A percentile compares a stretch with the other conserved stretches of the same genome.
Evolutionary conservation across 2,329 filamentous ascomycete species (phyloP).

Genomic region (Chalaropsis thielavioides): DNA sequence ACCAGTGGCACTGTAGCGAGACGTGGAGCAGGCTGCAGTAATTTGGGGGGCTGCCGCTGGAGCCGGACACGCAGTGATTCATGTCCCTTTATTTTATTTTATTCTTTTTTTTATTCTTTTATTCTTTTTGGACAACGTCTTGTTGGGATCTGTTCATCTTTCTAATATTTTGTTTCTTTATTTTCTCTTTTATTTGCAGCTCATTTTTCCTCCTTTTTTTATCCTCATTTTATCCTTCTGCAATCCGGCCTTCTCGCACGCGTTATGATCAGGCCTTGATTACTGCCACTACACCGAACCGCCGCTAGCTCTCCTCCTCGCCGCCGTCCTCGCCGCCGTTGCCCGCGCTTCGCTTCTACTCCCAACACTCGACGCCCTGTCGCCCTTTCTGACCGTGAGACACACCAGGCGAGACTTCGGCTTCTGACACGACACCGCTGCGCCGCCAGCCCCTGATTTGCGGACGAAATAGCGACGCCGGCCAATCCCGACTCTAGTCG

Average conservation of each 20-base stretch:
- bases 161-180: neutral
- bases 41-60: too few relatives aligned
- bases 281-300: neutral
- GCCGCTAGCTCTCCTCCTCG: neutral
- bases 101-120: too few relatives aligned
- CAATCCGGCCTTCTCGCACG: neutral
- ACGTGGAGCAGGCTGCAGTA: too few relatives aligned
- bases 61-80: too few relatives aligned
- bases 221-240: conserved; percentile 1
- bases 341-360: too few relatives aligned
- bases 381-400: neutral
- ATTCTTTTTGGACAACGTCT: too few relatives aligned
- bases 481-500: neutral
- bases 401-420: neutral
- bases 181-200: neutral
- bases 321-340: neutral
- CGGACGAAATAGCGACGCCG: neutral
- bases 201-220: neutral
- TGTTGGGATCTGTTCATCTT: too few relatives aligned
- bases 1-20: too few relatives aligned
- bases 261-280: conserved; percentile 4
- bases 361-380: neutral
- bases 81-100: too few relatives aligned
- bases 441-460: neutral
- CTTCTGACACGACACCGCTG: neutral